These are phyloP conservation scores for Verticillium tricorpus DNA, from an alignment of 2,329 filamentous ascomycete genomes.

Conservation along the genomic window DNA sequence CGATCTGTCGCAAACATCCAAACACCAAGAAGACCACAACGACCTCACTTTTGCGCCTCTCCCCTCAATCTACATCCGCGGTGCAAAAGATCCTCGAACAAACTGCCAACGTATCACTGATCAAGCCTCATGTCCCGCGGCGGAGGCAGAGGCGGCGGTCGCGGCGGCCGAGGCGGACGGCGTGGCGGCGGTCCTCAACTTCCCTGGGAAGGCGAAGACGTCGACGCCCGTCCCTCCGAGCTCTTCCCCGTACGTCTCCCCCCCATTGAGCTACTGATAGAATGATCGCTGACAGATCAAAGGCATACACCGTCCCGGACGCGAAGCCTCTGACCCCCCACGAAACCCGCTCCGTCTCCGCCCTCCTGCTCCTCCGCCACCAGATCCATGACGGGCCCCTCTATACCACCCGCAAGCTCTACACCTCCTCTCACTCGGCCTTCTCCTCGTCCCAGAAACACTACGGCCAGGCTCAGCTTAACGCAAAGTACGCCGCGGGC, in stretches of 20 bases:
- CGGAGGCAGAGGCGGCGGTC: slow-evolving; percentile 45
- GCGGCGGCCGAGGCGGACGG: slow-evolving; percentile 44
- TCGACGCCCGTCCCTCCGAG: slow-evolving; percentile 53
- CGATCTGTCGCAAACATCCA: background rate
- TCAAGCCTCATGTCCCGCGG: slow-evolving; percentile 44
- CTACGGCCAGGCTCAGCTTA: slow-evolving; percentile 56
- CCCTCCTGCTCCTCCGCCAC: slow-evolving; percentile 51
- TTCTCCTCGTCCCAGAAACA: slow-evolving; percentile 32
- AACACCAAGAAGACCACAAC: background rate
- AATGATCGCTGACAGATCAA: background rate
- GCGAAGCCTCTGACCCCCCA: slow-evolving; percentile 36
- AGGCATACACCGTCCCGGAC: slow-evolving; percentile 47
- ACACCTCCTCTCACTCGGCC: slow-evolving; percentile 19
- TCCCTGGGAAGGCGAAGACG: slow-evolving; percentile 52
- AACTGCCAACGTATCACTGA: background rate
- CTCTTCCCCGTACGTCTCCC: slow-evolving; percentile 46
- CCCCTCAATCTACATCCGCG: background rate
- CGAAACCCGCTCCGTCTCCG: slow-evolving; percentile 44
- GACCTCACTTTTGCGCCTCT: background rate
- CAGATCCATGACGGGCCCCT: slow-evolving; percentile 51
- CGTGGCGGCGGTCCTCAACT: slow-evolving; percentile 41
- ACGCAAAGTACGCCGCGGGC: slow-evolving; percentile 43
- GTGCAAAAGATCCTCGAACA: background rate
- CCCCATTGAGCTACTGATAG: background rate
- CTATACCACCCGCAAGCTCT: slow-evolving; percentile 48